phyloP scores from a whole-genome alignment of 73 alveolate species.

The Tetrahymena malaccensis region DNA sequence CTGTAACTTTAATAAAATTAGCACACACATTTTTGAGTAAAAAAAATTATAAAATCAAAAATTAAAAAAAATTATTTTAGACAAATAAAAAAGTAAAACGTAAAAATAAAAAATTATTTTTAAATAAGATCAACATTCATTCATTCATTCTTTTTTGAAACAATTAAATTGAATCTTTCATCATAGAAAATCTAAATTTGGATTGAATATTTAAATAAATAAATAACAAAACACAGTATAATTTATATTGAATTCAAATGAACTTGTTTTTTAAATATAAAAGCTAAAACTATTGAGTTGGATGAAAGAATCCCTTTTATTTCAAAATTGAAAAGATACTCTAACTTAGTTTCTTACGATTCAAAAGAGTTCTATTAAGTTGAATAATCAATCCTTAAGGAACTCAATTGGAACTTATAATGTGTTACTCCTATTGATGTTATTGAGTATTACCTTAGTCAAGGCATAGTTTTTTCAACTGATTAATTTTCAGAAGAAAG shows the following conservation, averaged over 20 bases:
- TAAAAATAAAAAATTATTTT: no score
- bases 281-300: constrained; percentile 30
- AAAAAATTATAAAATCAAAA: no score
- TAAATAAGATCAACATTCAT: no score
- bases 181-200: not conserved
- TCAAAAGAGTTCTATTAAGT: constrained; percentile 18
- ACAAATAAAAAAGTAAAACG: no score
- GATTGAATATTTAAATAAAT: no score
- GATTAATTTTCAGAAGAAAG: not conserved
- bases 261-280: not conserved
- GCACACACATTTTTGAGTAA: no score
- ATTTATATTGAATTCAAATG: not conserved
- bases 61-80: no score
- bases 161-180: no score
- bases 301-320: constrained; percentile 46
- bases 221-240: no score
- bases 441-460: constrained; percentile 1
- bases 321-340: constrained; percentile 26
- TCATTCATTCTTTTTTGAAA: no score
- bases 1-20: no score
- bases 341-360: constrained; percentile 6
- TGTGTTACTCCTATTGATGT: constrained; percentile 30
- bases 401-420: constrained; percentile 30
- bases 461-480: constrained; percentile 9
- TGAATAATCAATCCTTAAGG: constrained; percentile 8